Conservation (phyloP, 2,329 filamentous ascomycete genomes). For the Aspergillus sp. region DNA sequence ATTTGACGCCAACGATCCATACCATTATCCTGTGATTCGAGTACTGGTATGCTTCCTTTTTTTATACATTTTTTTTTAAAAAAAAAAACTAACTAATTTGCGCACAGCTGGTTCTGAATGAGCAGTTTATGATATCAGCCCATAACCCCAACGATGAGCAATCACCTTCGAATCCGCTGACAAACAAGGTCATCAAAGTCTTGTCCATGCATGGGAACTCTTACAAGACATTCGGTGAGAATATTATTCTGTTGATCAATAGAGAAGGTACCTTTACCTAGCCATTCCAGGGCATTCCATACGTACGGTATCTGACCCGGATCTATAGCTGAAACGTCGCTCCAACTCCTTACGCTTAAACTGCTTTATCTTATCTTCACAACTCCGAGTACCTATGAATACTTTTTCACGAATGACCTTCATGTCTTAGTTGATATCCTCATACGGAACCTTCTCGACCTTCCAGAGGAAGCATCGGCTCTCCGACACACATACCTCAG, state of each 20-base stretch:
- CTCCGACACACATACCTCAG: conserved; percentile 92
- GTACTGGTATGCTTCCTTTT: conserved; percentile 67
- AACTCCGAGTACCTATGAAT: conserved; percentile 87
- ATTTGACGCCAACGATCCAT: conserved; percentile 85
- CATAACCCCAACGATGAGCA: conserved; percentile 50
- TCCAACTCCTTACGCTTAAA: conserved; percentile 95
- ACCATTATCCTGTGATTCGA: conserved; percentile 92
- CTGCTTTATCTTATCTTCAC: conserved; percentile 94
- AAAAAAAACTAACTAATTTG: conserved; percentile 18
- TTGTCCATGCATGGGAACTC: conserved; percentile 75
- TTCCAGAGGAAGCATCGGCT: conserved; percentile 73
- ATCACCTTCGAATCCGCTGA: conserved; percentile 58
- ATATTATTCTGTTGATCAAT: conserved; percentile 92
- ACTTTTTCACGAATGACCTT: conserved; percentile 97
- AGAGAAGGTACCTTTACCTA: conserved; percentile 63
- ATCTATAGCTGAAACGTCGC: conserved; percentile 70
- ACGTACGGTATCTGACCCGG: conserved; percentile 12
- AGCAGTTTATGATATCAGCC: conserved; percentile 90
- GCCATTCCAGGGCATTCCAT: not conserved
- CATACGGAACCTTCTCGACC: conserved; percentile 91
- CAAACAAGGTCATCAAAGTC: conserved; percentile 91
- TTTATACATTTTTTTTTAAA: not conserved
- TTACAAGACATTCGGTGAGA: conserved; percentile 96
- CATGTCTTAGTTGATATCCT: conserved; percentile 94
- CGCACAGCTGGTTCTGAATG: conserved; percentile 82